Base-by-base conservation (phyloP, 1,284 basidiomycete species). In the Sutorius eximius region DNA sequence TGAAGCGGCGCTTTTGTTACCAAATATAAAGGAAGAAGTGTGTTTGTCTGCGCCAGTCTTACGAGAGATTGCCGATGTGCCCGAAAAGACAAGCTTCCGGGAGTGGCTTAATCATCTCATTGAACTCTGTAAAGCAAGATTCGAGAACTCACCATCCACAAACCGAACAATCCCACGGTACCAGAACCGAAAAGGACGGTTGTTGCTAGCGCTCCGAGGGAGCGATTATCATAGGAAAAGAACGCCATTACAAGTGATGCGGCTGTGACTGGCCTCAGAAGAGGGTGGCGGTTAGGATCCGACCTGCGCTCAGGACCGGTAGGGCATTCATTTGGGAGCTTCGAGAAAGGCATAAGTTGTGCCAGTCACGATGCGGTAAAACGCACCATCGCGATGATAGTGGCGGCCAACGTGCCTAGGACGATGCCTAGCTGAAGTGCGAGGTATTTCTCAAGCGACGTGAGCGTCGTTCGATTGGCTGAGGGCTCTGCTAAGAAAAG, bases 11-110 rank as follows among this genome's bases (percentile, higher is more conserved):
- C 76, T 75, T 62, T 80, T 87, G 73, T 90, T 92, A 1, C 86
- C 82, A 65, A 92, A 92, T 18, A 91, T 73, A 68, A 91, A 90
- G 3, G 82, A 65, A 16, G 88, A 90, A 5, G 89, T 92, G 56
- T 82, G 83, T 65, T 91, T 91, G 73, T 91, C 87, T 27, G 88
- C 85, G 8, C 88, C 89, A 3, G 88, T 91, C 64, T 82, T 87
- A 66, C 80, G 82, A 20, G 87, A 90, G 42, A 80, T 70, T 43
- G 73, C 67, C 13, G 77, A 75, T 15, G 85, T 75, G 12, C 78
- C 77, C 32, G 80, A 79, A 62, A 91, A 91, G 49, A 85, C 65
- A 43, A 85, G 77, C 89, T 91, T 59, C 30, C 56, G 41, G 16
- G 22, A 56, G 42, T 45, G 49, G 38, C 53, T 55, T 45, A 52